Evolutionary conservation across 768 basidiomycete genomes (phyloP).

Genomic region (Mycena sanguinolenta): DNA sequence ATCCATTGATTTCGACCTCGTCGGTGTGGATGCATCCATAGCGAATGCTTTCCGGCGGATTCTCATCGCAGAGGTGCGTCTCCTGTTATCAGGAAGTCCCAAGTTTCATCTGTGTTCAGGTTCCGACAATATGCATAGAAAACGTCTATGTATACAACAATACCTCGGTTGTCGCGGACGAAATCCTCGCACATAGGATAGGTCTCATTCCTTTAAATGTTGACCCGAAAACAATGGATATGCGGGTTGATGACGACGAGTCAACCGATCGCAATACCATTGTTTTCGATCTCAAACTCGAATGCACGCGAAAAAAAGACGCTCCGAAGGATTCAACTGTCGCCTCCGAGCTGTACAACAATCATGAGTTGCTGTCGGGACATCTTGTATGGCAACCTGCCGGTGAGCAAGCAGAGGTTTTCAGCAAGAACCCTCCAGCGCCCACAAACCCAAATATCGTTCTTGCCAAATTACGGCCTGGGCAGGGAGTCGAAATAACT

Average conservation of each 20-base stretch:
- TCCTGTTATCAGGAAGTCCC: not conserved
- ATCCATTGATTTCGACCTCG: slow-evolving; percentile 93
- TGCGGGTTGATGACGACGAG: slow-evolving; percentile 68
- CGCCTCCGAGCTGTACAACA: slow-evolving; percentile 75
- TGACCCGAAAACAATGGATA: slow-evolving; percentile 82
- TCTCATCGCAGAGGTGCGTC: slow-evolving; percentile 89
- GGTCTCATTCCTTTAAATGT: slow-evolving; percentile 92
- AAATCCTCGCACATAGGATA: slow-evolving; percentile 92
- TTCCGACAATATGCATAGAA: slow-evolving; percentile 93
- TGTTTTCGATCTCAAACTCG: slow-evolving; percentile 82
- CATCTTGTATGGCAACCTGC: slow-evolving; percentile 84
- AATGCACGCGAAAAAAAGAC: slow-evolving; percentile 73
- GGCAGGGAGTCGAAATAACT: slow-evolving; percentile 88
- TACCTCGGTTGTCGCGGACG: slow-evolving; percentile 93
- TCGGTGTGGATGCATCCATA: slow-evolving; percentile 95
- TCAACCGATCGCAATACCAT: slow-evolving; percentile 93
- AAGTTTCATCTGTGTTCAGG: slow-evolving; percentile 57
- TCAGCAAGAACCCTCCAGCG: slow-evolving; percentile 65
- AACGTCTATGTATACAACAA: slow-evolving; percentile 95
- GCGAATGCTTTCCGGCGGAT: slow-evolving; percentile 95
- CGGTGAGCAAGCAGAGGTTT: slow-evolving; percentile 81
- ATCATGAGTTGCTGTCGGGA: slow-evolving; percentile 76
- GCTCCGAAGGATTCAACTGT: slow-evolving; percentile 67
- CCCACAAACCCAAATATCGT: slow-evolving; percentile 88
- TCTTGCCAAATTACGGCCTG: slow-evolving; percentile 91